Percentiles rank a stretch among this genome's conserved stretches.
Evolutionary conservation across 805 yeast species (phyloP).

Genomic region (Candida succiphila): DNA sequence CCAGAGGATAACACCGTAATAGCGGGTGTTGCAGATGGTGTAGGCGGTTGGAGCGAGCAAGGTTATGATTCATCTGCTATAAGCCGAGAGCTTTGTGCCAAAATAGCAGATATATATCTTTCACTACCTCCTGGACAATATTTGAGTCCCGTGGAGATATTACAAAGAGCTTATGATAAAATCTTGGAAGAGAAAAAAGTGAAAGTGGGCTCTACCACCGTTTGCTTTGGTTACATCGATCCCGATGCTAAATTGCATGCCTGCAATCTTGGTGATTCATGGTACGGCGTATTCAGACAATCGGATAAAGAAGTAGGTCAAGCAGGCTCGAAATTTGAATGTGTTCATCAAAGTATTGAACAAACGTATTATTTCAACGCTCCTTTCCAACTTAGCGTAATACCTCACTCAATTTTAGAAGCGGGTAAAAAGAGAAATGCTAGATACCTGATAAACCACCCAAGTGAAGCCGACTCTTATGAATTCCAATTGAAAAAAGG

Average conservation of each 20-base stretch:
- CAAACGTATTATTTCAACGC: slow-evolving; percentile 88
- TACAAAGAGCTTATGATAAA: slow-evolving; percentile 45
- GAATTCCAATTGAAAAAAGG: slow-evolving; percentile 54
- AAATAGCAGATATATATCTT: slow-evolving; percentile 32
- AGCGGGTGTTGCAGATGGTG: slow-evolving; percentile 92
- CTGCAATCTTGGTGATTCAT: slow-evolving; percentile 89
- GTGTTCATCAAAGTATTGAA: slow-evolving; percentile 57
- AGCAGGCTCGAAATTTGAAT: slow-evolving; percentile 20
- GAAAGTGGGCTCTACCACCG: slow-evolving; percentile 90
- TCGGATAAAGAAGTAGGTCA: slow-evolving; percentile 3
- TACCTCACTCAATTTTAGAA: slow-evolving; percentile 52
- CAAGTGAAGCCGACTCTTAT: slow-evolving; percentile 59
- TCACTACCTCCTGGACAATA: no score
- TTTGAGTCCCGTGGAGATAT: slow-evolving; percentile 27
- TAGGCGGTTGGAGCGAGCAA: slow-evolving; percentile 93
- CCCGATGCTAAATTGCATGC: slow-evolving; percentile 45
- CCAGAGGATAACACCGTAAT: slow-evolving; percentile 27
- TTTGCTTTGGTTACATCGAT: slow-evolving; percentile 69
- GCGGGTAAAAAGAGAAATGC: slow-evolving; percentile 46
- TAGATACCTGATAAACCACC: slow-evolving; percentile 61
- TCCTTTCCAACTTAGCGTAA: slow-evolving; percentile 82
- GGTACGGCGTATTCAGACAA: slow-evolving; percentile 76
- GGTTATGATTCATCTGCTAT: slow-evolving; percentile 88
- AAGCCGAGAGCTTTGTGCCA: slow-evolving; percentile 64
- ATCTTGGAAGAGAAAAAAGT: slow-evolving; percentile 48